Evolutionary conservation across 2,329 filamentous ascomycete genomes (phyloP), one percentile per base, ranked within the genome.

Genomic region (Didymella lethalis): DNA sequence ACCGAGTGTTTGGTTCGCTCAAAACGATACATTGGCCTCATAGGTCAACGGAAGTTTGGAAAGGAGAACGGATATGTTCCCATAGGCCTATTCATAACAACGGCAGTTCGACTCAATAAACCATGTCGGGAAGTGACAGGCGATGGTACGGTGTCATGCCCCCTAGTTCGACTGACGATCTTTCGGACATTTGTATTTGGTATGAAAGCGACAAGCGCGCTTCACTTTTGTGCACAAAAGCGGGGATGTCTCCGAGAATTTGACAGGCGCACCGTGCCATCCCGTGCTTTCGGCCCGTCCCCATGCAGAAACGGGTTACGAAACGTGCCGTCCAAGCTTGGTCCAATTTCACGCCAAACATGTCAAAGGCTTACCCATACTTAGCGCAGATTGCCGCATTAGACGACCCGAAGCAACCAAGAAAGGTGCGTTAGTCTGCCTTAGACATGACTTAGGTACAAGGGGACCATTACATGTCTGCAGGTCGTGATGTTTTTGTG

Each of bases 271-370:
- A 38, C 41, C 28, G 41, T 32, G 38, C 38, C 18, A 43, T 32
- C 28, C 40, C 48, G 20, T 16, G n/a, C 26, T 43, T 43, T 44
- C 48, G 38, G 40, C 38, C 48, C 48, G 48, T 40, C 28, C 16
- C 18, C 26, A 31, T 31, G 25, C 18, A 41, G 23, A 16, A 20
- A 20, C 48, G 48, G n/a, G 25, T 25, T n/a, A 4, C 14, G 25
- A 25, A 32, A 51, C 38, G 29, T 32, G 18, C 16, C 38, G 12
- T 32, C n/a, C 38, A 50, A 50, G 25, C 36, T 41, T 31, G 12
- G 26, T 36, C 14, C 25, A 50, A 36, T 18, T 31, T 23, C 16
- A 36, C 20, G 23, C 7, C 5, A 14, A 28, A 20, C 14, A 8
- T 23, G 20, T 5, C n/a, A 31, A 43, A 25, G 16, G 12, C n/a